Conservation (phyloP, 176 grass and related monocot genomes). For the Hsuehochloa calcarea region DNA sequence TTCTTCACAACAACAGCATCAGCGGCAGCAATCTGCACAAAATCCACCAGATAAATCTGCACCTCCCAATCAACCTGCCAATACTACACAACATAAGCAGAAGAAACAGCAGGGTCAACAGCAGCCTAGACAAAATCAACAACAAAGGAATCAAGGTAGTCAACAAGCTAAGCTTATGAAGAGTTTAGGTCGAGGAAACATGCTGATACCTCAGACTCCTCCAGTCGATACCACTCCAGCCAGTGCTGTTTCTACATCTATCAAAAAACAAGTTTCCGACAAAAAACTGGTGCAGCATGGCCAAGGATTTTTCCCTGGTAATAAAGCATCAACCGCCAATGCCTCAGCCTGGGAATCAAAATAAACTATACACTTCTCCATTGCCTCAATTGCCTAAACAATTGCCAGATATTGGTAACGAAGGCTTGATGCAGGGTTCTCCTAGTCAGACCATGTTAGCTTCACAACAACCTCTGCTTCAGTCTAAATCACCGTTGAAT, state of each 20-base stretch:
- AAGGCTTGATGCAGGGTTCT: conserved; percentile 51
- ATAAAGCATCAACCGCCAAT: conserved; percentile 31
- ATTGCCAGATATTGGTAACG: conserved; percentile 45
- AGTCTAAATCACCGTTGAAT: conserved; percentile 27
- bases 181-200: conserved; percentile 75
- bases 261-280: conserved; percentile 53
- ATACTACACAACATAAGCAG: conserved; percentile 57
- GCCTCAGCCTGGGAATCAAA: conserved; percentile 55
- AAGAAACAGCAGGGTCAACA: conserved; percentile 63
- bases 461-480: conserved; percentile 37
- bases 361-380: conserved; percentile 47
- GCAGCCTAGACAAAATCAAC: conserved; percentile 64
- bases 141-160: conserved; percentile 70
- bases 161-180: conserved; percentile 83
- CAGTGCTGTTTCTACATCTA: conserved; percentile 32
- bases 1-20: conserved; percentile 54
- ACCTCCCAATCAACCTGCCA: conserved; percentile 42
- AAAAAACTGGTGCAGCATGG: conserved; percentile 56
- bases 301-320: conserved; percentile 37
- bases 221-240: conserved; percentile 35
- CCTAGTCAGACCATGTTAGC: conserved; percentile 28
- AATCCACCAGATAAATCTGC: conserved; percentile 35
- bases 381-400: conserved; percentile 52
- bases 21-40: conserved; percentile 42
- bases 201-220: conserved; percentile 57